phyloP scores from a whole-genome alignment of 768 basidiomycete genomes.

The Kwoniella shandongensis region DNA sequence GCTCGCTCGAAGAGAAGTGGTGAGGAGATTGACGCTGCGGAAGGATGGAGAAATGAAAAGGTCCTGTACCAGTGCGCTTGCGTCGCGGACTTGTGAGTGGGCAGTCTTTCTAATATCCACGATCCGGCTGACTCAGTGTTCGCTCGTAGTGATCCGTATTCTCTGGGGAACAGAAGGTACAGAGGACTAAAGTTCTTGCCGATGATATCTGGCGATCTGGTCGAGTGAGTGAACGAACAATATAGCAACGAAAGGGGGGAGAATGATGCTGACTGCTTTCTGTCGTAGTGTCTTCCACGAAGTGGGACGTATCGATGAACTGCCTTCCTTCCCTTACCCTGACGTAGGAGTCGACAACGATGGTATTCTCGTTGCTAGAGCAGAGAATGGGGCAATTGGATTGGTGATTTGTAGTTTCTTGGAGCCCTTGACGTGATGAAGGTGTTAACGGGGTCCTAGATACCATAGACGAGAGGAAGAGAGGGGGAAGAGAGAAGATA shows the following conservation, averaged over 20 bases:
- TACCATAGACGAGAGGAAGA: no score
- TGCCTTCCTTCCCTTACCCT: conserved; percentile 49
- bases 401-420: conserved; percentile 54
- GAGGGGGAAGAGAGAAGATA: no score
- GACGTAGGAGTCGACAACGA: conserved; percentile 53
- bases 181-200: conserved; percentile 48
- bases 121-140: no score
- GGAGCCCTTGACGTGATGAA: conserved; percentile 33
- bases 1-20: background rate
- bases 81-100: conserved; percentile 52
- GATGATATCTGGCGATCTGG: conserved; percentile 44
- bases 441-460: no score
- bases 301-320: conserved; percentile 52
- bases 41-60: conserved; percentile 44
- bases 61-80: conserved; percentile 52
- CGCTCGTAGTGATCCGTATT: conserved; percentile 29
- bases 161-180: conserved; percentile 37
- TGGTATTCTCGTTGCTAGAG: conserved; percentile 48
- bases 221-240: conserved; percentile 40
- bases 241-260: background rate
- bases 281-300: conserved; percentile 51
- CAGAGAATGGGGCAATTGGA: conserved; percentile 43
- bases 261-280: background rate
- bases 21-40: conserved; percentile 35
- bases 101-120: no score